Evolutionary conservation across 2,329 filamentous ascomycete species (phyloP), one percentile per base, ranked within the genome.

Genomic region (Ophiostoma triangulosporum): DNA sequence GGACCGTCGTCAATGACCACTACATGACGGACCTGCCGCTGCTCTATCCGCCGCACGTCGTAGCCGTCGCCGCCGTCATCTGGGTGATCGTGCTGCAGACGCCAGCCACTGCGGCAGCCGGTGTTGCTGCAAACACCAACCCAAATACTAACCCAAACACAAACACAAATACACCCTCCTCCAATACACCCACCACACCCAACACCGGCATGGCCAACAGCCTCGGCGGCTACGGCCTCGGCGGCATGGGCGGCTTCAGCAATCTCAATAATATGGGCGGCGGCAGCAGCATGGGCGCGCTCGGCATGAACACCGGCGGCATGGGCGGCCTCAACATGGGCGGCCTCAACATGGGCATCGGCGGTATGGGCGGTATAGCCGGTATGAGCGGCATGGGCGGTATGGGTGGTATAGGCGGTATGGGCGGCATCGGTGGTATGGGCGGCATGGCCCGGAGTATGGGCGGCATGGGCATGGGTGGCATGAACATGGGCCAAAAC

Each of bases 21-120:
- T 95, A 88, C 70, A 83, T 94, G 68, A 95, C 90, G 7, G 90
- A 96, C 64, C 73, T 95, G n/a, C 87, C 88, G 1, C 73, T 96
- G 14, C 75, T 94, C 0, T 85, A 89, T 63, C 76, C 89, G 12
- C 90, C 90, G n/a, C 88, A 95, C 62, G 76, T 88, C 49, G 83
- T 95, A 54, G 88, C 88, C n/a, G 78, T 95, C 38, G 90, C 88
- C 32, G 86, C 88, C 6, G 84, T 95, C 56, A 79, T 95, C 54
- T 74, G 95, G 6, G 83, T 88, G 1, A 77, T 95, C n/a, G 85
- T 93, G 4, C 77, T 95, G 35, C 81, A 87, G 52, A 86, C 87
- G 0, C 74, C 76, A 8, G 53, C 57, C 52, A 15, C 31, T 15
- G 12, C 35, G 3, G 33, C 17, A 38, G 32, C 45, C 14, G 54